These are phyloP conservation scores for Aureobasidium sp. DNA, from an alignment of 2,329 filamentous ascomycete species.

Conservation along the genomic window DNA sequence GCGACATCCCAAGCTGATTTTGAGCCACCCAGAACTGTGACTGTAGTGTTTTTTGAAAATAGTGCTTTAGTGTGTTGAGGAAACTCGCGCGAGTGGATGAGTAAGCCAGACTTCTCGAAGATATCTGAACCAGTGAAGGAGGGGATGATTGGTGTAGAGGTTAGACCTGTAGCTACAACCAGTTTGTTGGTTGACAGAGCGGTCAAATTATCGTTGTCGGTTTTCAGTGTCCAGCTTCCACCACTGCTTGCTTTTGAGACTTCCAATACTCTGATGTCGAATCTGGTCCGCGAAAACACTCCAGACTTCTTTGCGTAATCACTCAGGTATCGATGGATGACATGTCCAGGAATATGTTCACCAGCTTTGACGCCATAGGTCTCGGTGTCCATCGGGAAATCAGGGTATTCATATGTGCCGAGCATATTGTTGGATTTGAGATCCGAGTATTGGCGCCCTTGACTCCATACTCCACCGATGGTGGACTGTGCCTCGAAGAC, in stretches of 20 bases:
- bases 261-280: constrained; percentile 41
- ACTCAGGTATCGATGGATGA: constrained; percentile 49
- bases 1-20: constrained; percentile 59
- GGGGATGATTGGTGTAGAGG: constrained; percentile 50
- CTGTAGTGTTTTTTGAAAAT: constrained; percentile 29
- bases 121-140: constrained; percentile 39
- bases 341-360: constrained; percentile 51
- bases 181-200: constrained; percentile 36
- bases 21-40: constrained; percentile 51
- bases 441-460: constrained; percentile 57
- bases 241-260: background rate
- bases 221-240: constrained; percentile 20
- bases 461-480: constrained; percentile 62
- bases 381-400: constrained; percentile 57
- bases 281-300: constrained; percentile 40
- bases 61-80: constrained; percentile 29
- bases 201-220: background rate
- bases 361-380: constrained; percentile 40
- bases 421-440: constrained; percentile 68
- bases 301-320: constrained; percentile 48
- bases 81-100: constrained; percentile 54
- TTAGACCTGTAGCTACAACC: constrained; percentile 54
- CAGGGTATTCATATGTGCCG: constrained; percentile 64
- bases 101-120: constrained; percentile 38
- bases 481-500: constrained; percentile 35